Base-by-base conservation (phyloP, 176 grass and related monocot genomes). In the Urochloa ruziziensis region DNA sequence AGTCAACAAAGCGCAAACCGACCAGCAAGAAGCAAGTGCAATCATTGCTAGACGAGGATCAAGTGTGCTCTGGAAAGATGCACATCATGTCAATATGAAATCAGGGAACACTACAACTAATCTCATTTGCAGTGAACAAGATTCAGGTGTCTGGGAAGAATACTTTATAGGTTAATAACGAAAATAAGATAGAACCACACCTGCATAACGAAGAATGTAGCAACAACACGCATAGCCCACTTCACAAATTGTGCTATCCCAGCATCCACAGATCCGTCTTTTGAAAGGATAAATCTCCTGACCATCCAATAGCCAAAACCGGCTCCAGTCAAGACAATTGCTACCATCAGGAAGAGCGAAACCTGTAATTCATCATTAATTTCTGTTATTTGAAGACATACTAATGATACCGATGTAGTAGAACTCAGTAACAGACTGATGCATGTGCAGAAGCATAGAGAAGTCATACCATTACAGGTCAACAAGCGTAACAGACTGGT, bases 271-370 rank as follows among this genome's bases (percentile, higher is more conserved):
- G 64, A 85, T 43, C 96, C 96, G 87, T 98, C 93, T 73, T 93
- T 79, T 51, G 89, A 95, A 86, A 98, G 62, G 65, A 98, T 75
- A 86, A 90, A 98, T 84, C 74, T 98, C 64, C 96, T 81, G 54
- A 98, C 93, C 74, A 92, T 88, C 91, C 91, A 98, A 86, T 91
- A 93, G 49, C 93, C 96, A 88, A 98, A 89, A 82, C 84, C 96
- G 67, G 91, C 93, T 64, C 93, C 96, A 77, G 91, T 79, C 74
- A 98, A 86, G 67, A 98, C 74, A 61, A 92, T 79, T 86, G 86
- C 73, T 43, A 95, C 80, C 85, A 95, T 33, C 73, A 98, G 62
- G 76, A 95, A 98, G 83, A 98, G 54, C 34, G 93, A 95, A 34
- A 95, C 91, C 96, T 98, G 87, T 42, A 73, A 77, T 63, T 36